Base-by-base conservation (phyloP, 2,329 filamentous ascomycete species). In the Fusarium goolgardi region DNA sequence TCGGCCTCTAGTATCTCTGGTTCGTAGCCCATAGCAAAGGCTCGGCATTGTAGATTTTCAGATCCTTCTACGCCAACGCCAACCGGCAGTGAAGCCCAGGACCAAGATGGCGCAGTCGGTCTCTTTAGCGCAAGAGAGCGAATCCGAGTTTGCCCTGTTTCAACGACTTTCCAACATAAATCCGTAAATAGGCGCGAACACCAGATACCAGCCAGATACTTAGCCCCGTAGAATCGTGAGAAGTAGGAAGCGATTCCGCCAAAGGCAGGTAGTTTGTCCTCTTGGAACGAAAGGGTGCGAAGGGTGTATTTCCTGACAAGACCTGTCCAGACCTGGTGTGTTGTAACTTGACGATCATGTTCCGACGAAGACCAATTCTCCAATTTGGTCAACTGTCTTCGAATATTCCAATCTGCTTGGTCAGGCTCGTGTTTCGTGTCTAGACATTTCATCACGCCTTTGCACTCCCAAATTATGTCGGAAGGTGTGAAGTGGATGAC, bases 181-280 rank as follows among this genome's bases (percentile, higher is more conserved):
- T 6, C 29, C 12, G 20, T 15, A 32, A 1, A 6, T 8, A 47
- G 6, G 3, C 5, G 2, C 2, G n/a, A 21, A 10, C 3, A 5
- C 44, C 44, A 47, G 15, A 47, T 32, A 23, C 44, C 44, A 7
- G 44, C 44, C 0, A 32, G 2, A 13, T 47, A 34, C 15, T 9
- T 9, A 1, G 12, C 20, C 4, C 9, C 20, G 18, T 32, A 32
- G 4, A 32, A 47, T 1, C 11, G 29, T 0, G 29, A 23, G 29
- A 47, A 47, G 15, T 47, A 13, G 12, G 44, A 47, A 8, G 44
- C 44, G 11, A 47, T 34, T 12, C 44, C 44, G 2, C 44, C 44
- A 23, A 47, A 47, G 6, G 44, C 44, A 18, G 44, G 44, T 2
- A 47, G 2, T 1, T 47, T 47, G 2, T 47, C 44, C 6, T 47